Conservation (phyloP, 108 stramenopile species). For the Pseudonitzschia pungens region DNA sequence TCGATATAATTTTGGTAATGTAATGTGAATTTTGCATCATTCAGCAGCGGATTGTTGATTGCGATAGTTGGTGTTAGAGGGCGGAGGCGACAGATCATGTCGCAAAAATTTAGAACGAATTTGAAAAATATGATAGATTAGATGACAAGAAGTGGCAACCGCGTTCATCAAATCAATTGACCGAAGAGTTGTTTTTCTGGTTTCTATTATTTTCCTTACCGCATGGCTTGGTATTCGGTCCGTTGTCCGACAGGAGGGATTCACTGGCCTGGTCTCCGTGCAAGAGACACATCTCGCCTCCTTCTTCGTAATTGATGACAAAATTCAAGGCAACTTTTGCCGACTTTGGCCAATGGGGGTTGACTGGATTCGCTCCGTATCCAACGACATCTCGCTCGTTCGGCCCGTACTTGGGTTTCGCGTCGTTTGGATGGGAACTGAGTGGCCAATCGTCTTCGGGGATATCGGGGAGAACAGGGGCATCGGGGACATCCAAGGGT, state of each 20-base stretch:
- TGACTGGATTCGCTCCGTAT: slow-evolving; percentile 71
- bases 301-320: slow-evolving; percentile 97
- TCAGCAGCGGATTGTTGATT: too few relatives aligned
- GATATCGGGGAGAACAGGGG: background rate
- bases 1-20: too few relatives aligned
- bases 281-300: slow-evolving; percentile 83
- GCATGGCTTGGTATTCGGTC: slow-evolving; percentile 60
- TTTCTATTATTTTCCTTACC: background rate
- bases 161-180: too few relatives aligned
- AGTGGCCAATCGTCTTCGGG: background rate
- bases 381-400: slow-evolving; percentile 77
- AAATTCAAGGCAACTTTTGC: slow-evolving; percentile 90
- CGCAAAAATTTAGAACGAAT: background rate
- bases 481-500: too few relatives aligned
- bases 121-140: background rate
- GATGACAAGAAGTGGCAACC: background rate
- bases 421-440: slow-evolving; percentile 64
- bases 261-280: slow-evolving; percentile 80
- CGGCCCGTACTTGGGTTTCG: slow-evolving; percentile 53
- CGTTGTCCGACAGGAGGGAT: slow-evolving; percentile 85
- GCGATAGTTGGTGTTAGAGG: background rate
- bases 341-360: slow-evolving; percentile 71
- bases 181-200: too few relatives aligned
- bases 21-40: too few relatives aligned
- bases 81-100: background rate